Evolutionary conservation across 2,329 filamentous ascomycete genomes (phyloP).

Genomic region (Cercospora zeina): DNA sequence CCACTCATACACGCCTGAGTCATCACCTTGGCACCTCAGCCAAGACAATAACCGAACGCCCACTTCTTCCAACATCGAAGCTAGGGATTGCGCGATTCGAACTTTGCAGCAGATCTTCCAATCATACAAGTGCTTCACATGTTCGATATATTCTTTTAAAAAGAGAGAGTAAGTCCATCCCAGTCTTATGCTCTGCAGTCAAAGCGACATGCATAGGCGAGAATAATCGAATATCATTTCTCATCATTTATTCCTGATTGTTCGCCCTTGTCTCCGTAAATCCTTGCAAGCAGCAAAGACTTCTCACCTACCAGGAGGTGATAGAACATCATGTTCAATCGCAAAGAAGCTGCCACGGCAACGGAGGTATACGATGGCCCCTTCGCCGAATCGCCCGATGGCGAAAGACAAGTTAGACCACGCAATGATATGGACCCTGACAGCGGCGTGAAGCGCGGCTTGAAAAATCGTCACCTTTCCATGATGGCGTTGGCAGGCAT

Average conservation of each 20-base stretch:
- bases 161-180: neutral
- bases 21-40: neutral
- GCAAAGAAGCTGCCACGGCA: constrained; percentile 11
- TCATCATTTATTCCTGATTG: neutral
- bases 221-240: neutral
- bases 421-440: constrained; percentile 53
- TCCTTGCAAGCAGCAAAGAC: neutral
- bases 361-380: constrained; percentile 8
- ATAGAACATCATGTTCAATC: neutral
- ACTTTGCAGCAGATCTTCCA: constrained; percentile 3
- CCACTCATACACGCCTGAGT: neutral
- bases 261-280: neutral
- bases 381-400: neutral
- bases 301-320: neutral
- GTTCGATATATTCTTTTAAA: neutral
- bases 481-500: constrained; percentile 57
- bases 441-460: constrained; percentile 66
- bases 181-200: neutral
- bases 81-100: constrained; percentile 11
- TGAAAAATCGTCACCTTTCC: constrained; percentile 66
- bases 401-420: constrained; percentile 5
- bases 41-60: constrained; percentile 9
- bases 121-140: neutral
- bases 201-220: constrained; percentile 4
- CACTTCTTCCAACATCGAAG: constrained; percentile 11